These are phyloP conservation scores for Gossypium davidsonii DNA, from an alignment of 441 rosid species.

Conservation along the genomic window DNA sequence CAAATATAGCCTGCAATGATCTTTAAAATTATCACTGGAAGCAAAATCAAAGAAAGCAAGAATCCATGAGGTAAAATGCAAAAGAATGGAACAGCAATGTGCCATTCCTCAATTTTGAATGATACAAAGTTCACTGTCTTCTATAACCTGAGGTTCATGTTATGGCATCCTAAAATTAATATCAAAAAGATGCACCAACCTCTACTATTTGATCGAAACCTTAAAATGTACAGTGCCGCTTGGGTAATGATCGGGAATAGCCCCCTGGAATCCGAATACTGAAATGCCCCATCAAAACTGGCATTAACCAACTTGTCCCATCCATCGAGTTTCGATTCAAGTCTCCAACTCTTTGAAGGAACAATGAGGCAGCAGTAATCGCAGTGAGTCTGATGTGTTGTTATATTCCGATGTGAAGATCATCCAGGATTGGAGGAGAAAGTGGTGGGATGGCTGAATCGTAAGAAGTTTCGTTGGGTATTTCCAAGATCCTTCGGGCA, in stretches of 20 bases:
- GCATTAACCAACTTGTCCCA: conserved; percentile 1
- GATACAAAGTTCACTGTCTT: neutral
- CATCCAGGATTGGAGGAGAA: conserved; percentile 53
- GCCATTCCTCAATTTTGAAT: neutral
- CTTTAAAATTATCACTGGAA: too few relatives aligned
- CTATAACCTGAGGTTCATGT: neutral
- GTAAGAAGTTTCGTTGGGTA: conserved; percentile 14
- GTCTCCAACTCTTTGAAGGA: neutral
- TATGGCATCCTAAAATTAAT: neutral
- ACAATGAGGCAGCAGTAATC: neutral
- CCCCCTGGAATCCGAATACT: conserved; percentile 16
- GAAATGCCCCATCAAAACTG: conserved; percentile 10
- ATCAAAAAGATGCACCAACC: neutral
- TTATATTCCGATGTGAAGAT: conserved; percentile 13
- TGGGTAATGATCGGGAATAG: conserved; percentile 48
- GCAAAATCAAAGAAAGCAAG: neutral
- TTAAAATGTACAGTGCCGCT: conserved; percentile 38
- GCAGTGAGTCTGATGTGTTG: conserved; percentile 5
- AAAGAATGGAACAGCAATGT: neutral
- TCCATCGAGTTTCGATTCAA: neutral
- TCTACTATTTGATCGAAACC: conserved; percentile 15
- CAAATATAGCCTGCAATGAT: too few relatives aligned
- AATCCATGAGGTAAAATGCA: neutral
- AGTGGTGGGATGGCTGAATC: conserved; percentile 54
- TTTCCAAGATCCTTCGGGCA: conserved; percentile 49